Evolutionary conservation across 768 basidiomycete genomes (phyloP), one percentile per base, ranked within the genome.

Genomic region (Coprinellus micaceus): DNA sequence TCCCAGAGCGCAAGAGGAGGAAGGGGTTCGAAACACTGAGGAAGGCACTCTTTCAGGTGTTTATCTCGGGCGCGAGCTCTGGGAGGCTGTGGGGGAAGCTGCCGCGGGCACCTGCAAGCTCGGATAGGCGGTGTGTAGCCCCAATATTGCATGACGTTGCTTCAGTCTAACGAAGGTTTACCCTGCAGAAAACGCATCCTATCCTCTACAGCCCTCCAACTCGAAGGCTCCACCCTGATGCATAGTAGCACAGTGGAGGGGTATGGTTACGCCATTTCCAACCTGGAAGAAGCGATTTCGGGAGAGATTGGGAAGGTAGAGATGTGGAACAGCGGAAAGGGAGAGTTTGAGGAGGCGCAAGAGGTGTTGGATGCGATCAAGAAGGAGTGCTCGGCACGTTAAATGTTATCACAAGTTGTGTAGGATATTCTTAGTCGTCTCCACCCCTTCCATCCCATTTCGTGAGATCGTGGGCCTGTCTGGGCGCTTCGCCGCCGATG

Each of bases 141-240:
- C 10, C n/a, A n/a, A n/a, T n/a, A 33, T 28, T 21, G 51, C 49
- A 21, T 19, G 36, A 43, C 12, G 25, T 3, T 19, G 37, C 22
- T 25, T 24, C 43, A 29, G 21, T 41, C 17, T 15, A 19, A 22
- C 33, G 24, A 26, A 4, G 13, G 41, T 24, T 51, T 33, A 49
- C 52, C 40, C 58, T 49, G 24, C 45, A 85, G 84, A 62, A 67
- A 70, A 48, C 61, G 69, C 21, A 63, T 79, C 11, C 62, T 86
- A 15, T 72, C 71, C 24, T 58, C 65, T 1, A 69, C 71, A 2
- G 80, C 84, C 3, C 73, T 67, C 51, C 68, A 71, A 29, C 66
- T 84, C 7, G 86, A 63, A 21, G 55, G 58, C 10, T 37, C 36
- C 29, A 54, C 47, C 21, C 37, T 60, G 21, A 50, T 56, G 2